Conservation (phyloP, 176 grass and related monocot genomes). For the Panicum miliaceum region DNA sequence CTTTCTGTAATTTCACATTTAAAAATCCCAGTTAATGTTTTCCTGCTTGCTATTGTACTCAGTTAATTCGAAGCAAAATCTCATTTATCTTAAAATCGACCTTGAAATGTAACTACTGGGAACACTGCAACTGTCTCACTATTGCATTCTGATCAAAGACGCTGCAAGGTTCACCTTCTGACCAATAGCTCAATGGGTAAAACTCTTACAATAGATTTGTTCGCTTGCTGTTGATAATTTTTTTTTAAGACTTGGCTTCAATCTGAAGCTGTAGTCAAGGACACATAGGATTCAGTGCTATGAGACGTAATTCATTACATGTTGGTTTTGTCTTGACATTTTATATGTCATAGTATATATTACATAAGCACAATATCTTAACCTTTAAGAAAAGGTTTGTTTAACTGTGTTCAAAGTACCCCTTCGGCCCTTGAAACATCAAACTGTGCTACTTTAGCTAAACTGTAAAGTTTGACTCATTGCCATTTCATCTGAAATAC, state of each 20-base stretch:
- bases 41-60: neutral
- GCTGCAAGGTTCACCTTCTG: slow-evolving; percentile 5
- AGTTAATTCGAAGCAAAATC: neutral
- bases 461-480: slow-evolving; percentile 16
- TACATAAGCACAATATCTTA: slow-evolving; percentile 5
- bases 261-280: slow-evolving; percentile 18
- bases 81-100: neutral
- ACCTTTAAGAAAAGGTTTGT: neutral
- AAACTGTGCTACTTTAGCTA: slow-evolving; percentile 3
- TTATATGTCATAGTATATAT: neutral
- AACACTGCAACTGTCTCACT: neutral
- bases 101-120: neutral
- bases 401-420: neutral
- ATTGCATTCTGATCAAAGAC: neutral
- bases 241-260: slow-evolving; percentile 6
- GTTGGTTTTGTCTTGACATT: slow-evolving; percentile 1
- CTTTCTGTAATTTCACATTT: slow-evolving; percentile 3
- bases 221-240: neutral
- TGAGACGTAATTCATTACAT: neutral
- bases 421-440: slow-evolving; percentile 10
- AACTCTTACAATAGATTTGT: neutral
- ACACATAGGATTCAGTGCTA: neutral
- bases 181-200: slow-evolving; percentile 7
- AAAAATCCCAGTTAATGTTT: neutral
- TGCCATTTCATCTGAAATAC: neutral